Evolutionary conservation across 169 alveolate species (phyloP).

Genomic region (Condylostoma magnum): DNA sequence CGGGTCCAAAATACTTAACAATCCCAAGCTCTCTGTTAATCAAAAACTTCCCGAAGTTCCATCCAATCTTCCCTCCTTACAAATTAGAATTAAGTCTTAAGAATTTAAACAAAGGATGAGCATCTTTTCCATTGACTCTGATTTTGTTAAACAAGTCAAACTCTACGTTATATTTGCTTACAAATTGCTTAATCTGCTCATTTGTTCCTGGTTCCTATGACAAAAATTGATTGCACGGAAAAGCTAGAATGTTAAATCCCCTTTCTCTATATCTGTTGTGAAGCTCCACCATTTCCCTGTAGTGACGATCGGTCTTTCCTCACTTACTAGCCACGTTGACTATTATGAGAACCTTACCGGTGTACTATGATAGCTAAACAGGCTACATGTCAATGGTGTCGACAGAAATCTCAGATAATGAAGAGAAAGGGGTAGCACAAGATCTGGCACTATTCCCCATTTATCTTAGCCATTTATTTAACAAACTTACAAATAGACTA

Average conservation of each 20-base stretch:
- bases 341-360: constrained; percentile 32
- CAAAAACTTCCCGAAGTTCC: constrained; percentile 67
- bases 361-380: constrained; percentile 1
- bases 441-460: too few relatives aligned
- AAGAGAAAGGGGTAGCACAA: neutral
- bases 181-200: constrained; percentile 41
- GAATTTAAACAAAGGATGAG: constrained; percentile 55
- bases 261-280: constrained; percentile 36
- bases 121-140: constrained; percentile 34
- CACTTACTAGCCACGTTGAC: constrained; percentile 65
- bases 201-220: constrained; percentile 54
- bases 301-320: constrained; percentile 36
- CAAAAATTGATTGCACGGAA: constrained; percentile 56
- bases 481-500: too few relatives aligned
- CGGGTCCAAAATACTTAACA: constrained; percentile 30
- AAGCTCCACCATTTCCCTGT: constrained; percentile 46
- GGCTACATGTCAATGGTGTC: neutral
- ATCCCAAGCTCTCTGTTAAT: constrained; percentile 38
- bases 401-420: constrained; percentile 24
- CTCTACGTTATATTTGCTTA: constrained; percentile 29
- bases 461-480: too few relatives aligned
- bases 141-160: constrained; percentile 50
- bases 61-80: constrained; percentile 43
- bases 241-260: constrained; percentile 60
- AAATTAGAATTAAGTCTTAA: constrained; percentile 43